Conservation (phyloP, 139 green algal species). For the Haematococcus lacustris region DNA sequence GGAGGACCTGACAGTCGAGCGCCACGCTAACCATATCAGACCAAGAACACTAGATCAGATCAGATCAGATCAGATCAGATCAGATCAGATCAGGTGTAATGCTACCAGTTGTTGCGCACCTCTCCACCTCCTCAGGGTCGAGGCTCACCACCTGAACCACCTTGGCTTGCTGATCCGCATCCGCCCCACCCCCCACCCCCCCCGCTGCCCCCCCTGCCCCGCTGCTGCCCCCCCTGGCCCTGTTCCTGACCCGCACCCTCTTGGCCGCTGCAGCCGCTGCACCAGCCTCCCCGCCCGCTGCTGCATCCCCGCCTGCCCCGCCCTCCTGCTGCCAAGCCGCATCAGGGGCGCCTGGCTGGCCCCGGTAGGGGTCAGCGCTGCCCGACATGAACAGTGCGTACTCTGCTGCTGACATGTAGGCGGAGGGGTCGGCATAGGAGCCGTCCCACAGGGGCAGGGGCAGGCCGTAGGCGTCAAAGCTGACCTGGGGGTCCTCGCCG, state of each 20-base stretch:
- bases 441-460: neutral
- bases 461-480: neutral
- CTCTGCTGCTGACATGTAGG: conserved; percentile 5
- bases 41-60: too few species aligned
- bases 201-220: neutral
- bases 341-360: neutral
- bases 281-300: neutral
- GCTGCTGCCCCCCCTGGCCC: neutral
- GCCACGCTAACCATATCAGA: too few species aligned
- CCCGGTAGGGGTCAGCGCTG: neutral
- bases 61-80: too few species aligned
- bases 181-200: neutral
- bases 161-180: conserved; percentile 21
- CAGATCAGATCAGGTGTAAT: too few species aligned
- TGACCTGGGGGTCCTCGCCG: neutral
- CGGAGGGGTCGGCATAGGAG: neutral
- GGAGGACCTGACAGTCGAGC: too few species aligned
- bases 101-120: too few species aligned
- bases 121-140: conserved; percentile 15
- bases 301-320: neutral
- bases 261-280: neutral
- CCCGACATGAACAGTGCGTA: conserved; percentile 4
- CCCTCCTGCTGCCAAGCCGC: neutral
- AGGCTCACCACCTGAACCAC: conserved; percentile 37
- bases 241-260: too few species aligned